Percentiles rank a stretch among this genome's conserved stretches.
phyloP scores from a whole-genome alignment of 257 asterid genomes.

The Scutellaria barbata region DNA sequence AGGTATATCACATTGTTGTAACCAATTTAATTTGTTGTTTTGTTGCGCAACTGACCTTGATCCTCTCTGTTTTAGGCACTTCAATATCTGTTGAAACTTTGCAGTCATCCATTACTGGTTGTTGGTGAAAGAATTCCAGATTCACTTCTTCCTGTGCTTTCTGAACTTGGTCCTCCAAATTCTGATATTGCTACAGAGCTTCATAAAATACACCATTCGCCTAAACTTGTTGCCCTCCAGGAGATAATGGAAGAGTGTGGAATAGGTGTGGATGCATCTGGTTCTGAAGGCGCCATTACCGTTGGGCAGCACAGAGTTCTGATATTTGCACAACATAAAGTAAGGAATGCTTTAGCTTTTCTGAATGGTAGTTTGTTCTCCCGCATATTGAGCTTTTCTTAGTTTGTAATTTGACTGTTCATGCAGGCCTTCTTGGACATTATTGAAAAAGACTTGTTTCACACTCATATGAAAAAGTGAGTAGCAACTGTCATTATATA shows the following conservation, averaged over 20 bases:
- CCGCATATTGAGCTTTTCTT: slow-evolving; percentile 24
- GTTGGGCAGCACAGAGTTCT: slow-evolving; percentile 93
- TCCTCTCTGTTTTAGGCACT: slow-evolving; percentile 72
- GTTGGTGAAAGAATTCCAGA: slow-evolving; percentile 83
- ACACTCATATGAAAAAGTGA: slow-evolving; percentile 82
- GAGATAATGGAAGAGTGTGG: slow-evolving; percentile 99
- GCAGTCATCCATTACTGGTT: slow-evolving; percentile 97
- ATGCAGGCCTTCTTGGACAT: slow-evolving; percentile 93
- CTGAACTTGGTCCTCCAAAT: slow-evolving; percentile 77
- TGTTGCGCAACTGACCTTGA: slow-evolving; percentile 35
- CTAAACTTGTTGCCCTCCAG: slow-evolving; percentile 95
- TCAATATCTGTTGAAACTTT: slow-evolving; percentile 91
- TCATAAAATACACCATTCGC: slow-evolving; percentile 88
- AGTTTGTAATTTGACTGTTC: slow-evolving; percentile 36
- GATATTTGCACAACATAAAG: slow-evolving; percentile 99
- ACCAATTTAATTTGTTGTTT: not conserved
- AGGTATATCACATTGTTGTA: slow-evolving; percentile 52
- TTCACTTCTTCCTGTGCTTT: slow-evolving; percentile 63
- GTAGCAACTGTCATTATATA: slow-evolving; percentile 35
- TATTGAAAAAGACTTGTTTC: slow-evolving; percentile 91
- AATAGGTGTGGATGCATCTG: slow-evolving; percentile 85
- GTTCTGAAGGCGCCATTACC: slow-evolving; percentile 72
- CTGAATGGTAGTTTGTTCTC: not conserved
- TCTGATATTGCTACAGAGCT: slow-evolving; percentile 75
- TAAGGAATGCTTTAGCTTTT: slow-evolving; percentile 35